Percentiles rank a stretch among this genome's conserved stretches.
Conservation (phyloP, 495 filamentous ascomycete genomes). For the Hypoxylon crocopeplum region DNA sequence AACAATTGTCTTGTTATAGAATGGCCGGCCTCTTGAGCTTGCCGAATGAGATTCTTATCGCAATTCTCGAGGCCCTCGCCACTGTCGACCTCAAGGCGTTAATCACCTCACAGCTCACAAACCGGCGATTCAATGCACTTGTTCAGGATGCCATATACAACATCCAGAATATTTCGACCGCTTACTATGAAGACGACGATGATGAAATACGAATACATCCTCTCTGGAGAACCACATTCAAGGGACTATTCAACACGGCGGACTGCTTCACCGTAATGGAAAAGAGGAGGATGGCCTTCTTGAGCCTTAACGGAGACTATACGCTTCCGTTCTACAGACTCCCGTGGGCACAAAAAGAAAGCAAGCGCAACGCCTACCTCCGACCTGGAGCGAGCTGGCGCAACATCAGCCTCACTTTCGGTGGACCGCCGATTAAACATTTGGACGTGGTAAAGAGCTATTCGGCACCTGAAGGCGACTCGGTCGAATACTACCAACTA, state of each 20-base stretch:
- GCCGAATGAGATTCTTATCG: constrained; percentile 33
- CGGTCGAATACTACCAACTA: constrained; percentile 34
- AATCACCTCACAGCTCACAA: constrained; percentile 20
- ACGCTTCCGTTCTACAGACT: constrained; percentile 35
- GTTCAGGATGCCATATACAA: constrained; percentile 20
- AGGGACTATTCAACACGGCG: constrained; percentile 30
- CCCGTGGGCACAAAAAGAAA: constrained; percentile 21
- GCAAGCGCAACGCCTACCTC: constrained; percentile 16
- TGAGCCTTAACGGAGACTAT: constrained; percentile 32
- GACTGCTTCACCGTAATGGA: constrained; percentile 31
- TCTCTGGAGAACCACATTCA: constrained; percentile 28
- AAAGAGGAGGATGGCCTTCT: constrained; percentile 8
- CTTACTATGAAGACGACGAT: not conserved
- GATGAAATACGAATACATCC: constrained; percentile 16
- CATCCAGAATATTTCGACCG: not conserved
- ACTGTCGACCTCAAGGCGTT: constrained; percentile 23
- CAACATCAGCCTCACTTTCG: constrained; percentile 34
- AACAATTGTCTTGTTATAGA: too few relatives aligned
- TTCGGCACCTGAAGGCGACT: constrained; percentile 1
- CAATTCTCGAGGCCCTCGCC: constrained; percentile 23
- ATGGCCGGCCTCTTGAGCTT: constrained; percentile 21
- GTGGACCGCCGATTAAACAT: constrained; percentile 24
- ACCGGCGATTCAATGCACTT: constrained; percentile 11
- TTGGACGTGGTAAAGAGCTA: constrained; percentile 36
- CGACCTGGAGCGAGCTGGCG: constrained; percentile 36